Evolutionary conservation across 1,139 yeast genomes (phyloP).

Genomic region (Hansenula sp.): DNA sequence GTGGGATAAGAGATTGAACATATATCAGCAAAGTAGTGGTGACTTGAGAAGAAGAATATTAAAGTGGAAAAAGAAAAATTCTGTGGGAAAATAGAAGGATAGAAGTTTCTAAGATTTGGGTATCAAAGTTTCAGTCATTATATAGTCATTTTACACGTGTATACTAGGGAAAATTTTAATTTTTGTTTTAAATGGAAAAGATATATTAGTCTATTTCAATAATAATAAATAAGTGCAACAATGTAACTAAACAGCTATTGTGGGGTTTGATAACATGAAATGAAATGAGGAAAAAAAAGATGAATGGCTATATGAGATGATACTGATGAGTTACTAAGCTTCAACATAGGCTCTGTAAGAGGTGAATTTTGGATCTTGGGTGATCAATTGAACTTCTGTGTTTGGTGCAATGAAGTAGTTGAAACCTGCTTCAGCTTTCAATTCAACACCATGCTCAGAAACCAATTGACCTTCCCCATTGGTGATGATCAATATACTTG

Average conservation of each 20-base stretch:
- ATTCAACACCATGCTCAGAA: slow-evolving; percentile 36
- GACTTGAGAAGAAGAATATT: slow-evolving; percentile 66
- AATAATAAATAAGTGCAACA: neutral
- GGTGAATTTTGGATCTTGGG: slow-evolving; percentile 55
- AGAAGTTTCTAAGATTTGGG: too few species aligned
- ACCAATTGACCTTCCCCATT: slow-evolving; percentile 68
- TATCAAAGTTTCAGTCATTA: too few species aligned
- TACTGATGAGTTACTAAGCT: too few species aligned
- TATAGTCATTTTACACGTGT: neutral
- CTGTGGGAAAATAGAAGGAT: slow-evolving; percentile 15
- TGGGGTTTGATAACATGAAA: too few species aligned
- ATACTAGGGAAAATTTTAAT: too few species aligned
- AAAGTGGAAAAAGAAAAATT: slow-evolving; percentile 59
- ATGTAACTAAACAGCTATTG: too few species aligned
- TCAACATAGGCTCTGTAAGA: slow-evolving; percentile 87
- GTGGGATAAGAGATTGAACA: slow-evolving; percentile 84
- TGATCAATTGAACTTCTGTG: slow-evolving; percentile 55
- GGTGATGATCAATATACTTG: slow-evolving; percentile 82
- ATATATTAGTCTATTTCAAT: neutral
- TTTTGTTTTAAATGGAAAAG: slow-evolving; percentile 11
- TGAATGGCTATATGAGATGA: too few species aligned
- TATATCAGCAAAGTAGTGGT: slow-evolving; percentile 81
- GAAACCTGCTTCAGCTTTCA: slow-evolving; percentile 59
- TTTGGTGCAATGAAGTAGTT: slow-evolving; percentile 85
- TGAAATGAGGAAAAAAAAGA: too few species aligned